These are phyloP conservation scores for Zalerion maritima DNA, from an alignment of 495 filamentous ascomycete genomes.

Conservation along the genomic window DNA sequence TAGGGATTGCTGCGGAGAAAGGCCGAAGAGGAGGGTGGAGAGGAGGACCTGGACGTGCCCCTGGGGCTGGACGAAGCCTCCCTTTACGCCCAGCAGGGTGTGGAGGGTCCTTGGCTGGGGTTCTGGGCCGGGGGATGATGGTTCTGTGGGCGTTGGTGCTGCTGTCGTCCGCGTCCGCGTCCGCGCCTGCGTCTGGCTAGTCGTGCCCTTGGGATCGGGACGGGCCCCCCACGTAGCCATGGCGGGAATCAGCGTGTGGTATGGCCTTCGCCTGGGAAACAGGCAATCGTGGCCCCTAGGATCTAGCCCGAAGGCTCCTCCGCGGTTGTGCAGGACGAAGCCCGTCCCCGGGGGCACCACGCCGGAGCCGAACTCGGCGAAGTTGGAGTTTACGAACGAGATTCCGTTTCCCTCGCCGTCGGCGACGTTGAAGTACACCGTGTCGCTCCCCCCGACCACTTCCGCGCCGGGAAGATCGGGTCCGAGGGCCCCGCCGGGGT, in stretches of 20 bases:
- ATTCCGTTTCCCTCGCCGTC: slow-evolving; percentile 77
- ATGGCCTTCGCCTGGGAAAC: slow-evolving; percentile 75
- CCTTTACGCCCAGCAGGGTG: slow-evolving; percentile 89
- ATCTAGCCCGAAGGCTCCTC: slow-evolving; percentile 60
- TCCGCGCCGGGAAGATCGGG: slow-evolving; percentile 47
- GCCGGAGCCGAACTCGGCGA: slow-evolving; percentile 73
- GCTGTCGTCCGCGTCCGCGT: too few relatives aligned
- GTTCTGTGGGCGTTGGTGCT: too few relatives aligned
- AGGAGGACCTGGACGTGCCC: slow-evolving; percentile 91
- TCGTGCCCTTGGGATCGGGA: too few relatives aligned
- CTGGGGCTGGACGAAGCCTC: slow-evolving; percentile 98
- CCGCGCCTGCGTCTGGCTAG: too few relatives aligned
- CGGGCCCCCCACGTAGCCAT: slow-evolving; percentile 72
- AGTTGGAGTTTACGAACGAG: slow-evolving; percentile 94
- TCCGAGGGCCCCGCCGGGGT: slow-evolving; percentile 11
- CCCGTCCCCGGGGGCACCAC: slow-evolving; percentile 75
- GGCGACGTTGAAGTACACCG: slow-evolving; percentile 81
- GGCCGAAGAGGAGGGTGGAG: slow-evolving; percentile 75
- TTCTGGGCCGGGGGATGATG: too few relatives aligned
- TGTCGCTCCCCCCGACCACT: slow-evolving; percentile 67
- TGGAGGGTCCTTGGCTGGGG: too few relatives aligned
- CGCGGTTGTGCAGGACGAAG: slow-evolving; percentile 93
- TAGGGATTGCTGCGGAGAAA: slow-evolving; percentile 75
- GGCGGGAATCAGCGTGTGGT: slow-evolving; percentile 95
- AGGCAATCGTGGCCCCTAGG: slow-evolving; percentile 60